Conservation (phyloP, 2,329 filamentous ascomycete genomes). For the Pleomassaria siparia region DNA sequence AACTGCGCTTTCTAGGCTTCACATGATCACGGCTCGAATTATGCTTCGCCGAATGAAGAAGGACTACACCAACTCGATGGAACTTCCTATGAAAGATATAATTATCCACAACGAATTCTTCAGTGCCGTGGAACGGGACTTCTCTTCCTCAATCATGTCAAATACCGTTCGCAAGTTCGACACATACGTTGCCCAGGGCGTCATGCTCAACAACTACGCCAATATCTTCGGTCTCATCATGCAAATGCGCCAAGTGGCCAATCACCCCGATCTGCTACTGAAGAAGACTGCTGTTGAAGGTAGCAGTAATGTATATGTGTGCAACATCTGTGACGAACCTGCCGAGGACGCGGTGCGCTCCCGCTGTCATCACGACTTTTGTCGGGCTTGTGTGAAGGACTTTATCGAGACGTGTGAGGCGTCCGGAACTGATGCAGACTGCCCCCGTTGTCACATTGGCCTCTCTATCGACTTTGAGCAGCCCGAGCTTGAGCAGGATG, state of each 20-base stretch:
- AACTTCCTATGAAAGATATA: slow-evolving; percentile 92
- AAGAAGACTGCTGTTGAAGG: slow-evolving; percentile 78
- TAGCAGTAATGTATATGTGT: slow-evolving; percentile 87
- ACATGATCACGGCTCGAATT: slow-evolving; percentile 85
- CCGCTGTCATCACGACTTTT: slow-evolving; percentile 91
- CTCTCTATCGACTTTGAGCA: slow-evolving; percentile 92
- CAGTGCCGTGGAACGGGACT: slow-evolving; percentile 92
- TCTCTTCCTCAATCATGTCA: slow-evolving; percentile 93
- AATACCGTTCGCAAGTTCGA: slow-evolving; percentile 87
- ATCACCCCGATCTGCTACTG: slow-evolving; percentile 90
- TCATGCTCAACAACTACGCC: slow-evolving; percentile 85
- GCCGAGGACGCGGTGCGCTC: slow-evolving; percentile 94
- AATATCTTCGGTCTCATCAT: slow-evolving; percentile 99
- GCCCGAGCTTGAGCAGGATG: slow-evolving; percentile 91
- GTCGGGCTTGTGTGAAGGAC: slow-evolving; percentile 75
- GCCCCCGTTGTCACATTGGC: slow-evolving; percentile 87
- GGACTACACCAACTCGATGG: slow-evolving; percentile 92
- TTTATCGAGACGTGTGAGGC: slow-evolving; percentile 78
- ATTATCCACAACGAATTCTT: slow-evolving; percentile 94
- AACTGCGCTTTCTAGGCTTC: slow-evolving; percentile 76
- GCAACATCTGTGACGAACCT: slow-evolving; percentile 93
- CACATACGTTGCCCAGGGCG: slow-evolving; percentile 91
- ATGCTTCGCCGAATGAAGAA: slow-evolving; percentile 96
- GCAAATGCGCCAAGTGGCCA: slow-evolving; percentile 98
- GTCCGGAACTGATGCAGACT: slow-evolving; percentile 63